Evolutionary conservation across 306 rosid genomes (phyloP).

Genomic region (Quercus cerris): DNA sequence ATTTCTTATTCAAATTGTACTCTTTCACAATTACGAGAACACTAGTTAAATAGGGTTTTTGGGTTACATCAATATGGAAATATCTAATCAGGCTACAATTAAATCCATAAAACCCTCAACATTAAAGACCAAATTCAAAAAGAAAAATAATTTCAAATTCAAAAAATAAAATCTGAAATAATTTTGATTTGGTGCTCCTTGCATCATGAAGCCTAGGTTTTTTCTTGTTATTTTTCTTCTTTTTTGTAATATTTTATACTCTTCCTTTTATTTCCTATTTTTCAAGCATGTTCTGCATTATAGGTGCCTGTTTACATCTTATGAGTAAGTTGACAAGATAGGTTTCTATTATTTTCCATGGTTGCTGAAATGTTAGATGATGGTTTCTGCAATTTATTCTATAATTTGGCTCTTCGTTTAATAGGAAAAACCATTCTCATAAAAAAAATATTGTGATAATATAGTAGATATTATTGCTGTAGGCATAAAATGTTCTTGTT

Average conservation of each 20-base stretch:
- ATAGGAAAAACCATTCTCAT: not conserved
- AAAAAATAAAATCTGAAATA: too few species aligned
- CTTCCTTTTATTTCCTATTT: not conserved
- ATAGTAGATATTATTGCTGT: not conserved
- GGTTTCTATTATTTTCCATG: not conserved
- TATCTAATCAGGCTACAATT: too few species aligned
- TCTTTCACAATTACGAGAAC: too few species aligned
- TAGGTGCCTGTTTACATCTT: not conserved
- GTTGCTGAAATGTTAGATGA: not conserved
- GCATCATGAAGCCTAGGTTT: too few species aligned
- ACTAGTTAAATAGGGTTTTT: too few species aligned
- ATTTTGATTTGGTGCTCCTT: too few species aligned
- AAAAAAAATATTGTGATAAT: not conserved
- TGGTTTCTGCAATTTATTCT: not conserved
- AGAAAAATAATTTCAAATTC: too few species aligned
- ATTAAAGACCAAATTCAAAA: too few species aligned
- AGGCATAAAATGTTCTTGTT: slow-evolving; percentile 18
- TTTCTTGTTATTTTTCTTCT: too few species aligned
- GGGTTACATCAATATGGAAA: too few species aligned
- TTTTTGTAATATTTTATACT: not conserved
- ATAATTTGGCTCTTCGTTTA: not conserved
- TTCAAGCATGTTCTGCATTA: not conserved
- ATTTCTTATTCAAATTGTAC: too few species aligned
- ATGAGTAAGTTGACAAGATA: not conserved
- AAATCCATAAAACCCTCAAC: too few species aligned